Percentiles rank a stretch among this genome's conserved stretches.
Conservation (phyloP, 2,329 filamentous ascomycete genomes). For the Aspergillus neoniger region DNA sequence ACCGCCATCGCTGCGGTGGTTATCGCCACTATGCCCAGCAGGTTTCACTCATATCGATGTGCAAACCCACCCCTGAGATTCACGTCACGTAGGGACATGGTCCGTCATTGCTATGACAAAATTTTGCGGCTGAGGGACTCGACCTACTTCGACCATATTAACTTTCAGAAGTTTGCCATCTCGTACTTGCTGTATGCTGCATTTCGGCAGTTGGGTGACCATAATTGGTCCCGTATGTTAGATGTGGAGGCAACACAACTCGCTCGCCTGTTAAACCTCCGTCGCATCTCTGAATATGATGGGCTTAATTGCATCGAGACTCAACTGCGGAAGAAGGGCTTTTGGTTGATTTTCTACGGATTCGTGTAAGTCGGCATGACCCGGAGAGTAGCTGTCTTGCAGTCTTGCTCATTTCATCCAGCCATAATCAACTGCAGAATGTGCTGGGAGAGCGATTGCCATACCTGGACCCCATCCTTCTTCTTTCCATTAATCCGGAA, state of each 20-base stretch:
- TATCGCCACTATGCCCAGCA: conserved; percentile 17
- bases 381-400: neutral
- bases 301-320: conserved; percentile 37
- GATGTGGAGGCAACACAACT: conserved; percentile 41
- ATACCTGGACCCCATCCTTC: conserved; percentile 32
- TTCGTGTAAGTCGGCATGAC: conserved; percentile 22
- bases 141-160: conserved; percentile 23
- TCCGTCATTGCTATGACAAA: conserved; percentile 16
- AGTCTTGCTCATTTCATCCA: neutral
- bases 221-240: conserved; percentile 40
- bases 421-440: conserved; percentile 25
- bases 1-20: conserved; percentile 17
- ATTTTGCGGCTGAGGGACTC: conserved; percentile 11
- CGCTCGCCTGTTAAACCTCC: conserved; percentile 33
- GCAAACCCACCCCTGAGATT: conserved; percentile 9
- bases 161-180: conserved; percentile 39
- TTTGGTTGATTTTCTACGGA: conserved; percentile 40
- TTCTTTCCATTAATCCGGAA: conserved; percentile 34
- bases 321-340: conserved; percentile 41
- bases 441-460: conserved; percentile 27
- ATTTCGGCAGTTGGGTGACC: conserved; percentile 39
- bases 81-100: conserved; percentile 15
- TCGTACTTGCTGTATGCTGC: conserved; percentile 37
- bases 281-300: conserved; percentile 34
- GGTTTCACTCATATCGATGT: conserved; percentile 13